Conservation (phyloP, 257 asterid genomes). For the Nicotiana paniculata region DNA sequence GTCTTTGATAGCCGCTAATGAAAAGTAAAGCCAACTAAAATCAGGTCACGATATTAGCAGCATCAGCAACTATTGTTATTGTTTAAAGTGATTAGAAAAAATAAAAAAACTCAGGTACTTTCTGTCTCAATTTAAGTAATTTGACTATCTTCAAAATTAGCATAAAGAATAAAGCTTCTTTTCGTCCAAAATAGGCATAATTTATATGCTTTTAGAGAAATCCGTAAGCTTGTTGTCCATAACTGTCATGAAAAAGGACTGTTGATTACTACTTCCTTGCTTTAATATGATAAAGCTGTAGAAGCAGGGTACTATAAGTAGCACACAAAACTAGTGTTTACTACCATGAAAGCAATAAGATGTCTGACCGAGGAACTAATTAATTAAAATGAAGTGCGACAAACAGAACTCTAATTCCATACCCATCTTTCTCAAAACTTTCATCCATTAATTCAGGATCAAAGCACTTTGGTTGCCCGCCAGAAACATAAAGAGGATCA, state of each 20-base stretch:
- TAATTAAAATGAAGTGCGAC: constrained; percentile 4
- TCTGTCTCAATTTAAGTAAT: background rate
- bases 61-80: background rate
- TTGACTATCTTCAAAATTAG: background rate
- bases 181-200: background rate
- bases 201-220: background rate
- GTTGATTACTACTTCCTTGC: background rate
- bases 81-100: background rate
- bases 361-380: background rate
- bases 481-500: constrained; percentile 80
- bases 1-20: constrained; percentile 72
- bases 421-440: constrained; percentile 85
- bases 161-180: background rate
- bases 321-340: background rate
- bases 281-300: background rate
- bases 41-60: background rate
- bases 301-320: background rate
- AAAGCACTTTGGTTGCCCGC: constrained; percentile 61
- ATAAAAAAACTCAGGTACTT: background rate
- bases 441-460: constrained; percentile 39
- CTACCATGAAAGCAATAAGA: background rate
- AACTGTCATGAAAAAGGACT: background rate
- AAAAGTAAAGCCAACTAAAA: background rate
- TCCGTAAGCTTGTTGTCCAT: background rate
- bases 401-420: constrained; percentile 10